Base-by-base conservation (phyloP, 768 basidiomycete species). In the Trametes maxima region DNA sequence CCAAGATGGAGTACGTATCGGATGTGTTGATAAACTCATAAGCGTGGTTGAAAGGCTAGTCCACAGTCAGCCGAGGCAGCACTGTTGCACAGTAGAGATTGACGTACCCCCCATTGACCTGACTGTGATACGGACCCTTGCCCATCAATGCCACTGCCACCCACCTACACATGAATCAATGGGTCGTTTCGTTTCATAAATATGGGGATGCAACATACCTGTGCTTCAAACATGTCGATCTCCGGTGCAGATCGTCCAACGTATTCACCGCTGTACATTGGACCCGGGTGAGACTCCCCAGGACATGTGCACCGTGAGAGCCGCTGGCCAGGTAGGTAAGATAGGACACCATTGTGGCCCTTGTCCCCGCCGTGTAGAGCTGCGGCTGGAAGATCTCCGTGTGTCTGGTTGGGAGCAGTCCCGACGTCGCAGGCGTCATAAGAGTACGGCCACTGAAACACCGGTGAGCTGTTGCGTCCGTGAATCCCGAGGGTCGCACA, bases 361-460 rank as follows among this genome's bases (percentile, higher is more conserved):
- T 68, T 12, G 62, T 86, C 85, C 16, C 92, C 92, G 37, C 79
- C 77, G 22, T 78, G 75, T 2, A 79, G 78, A 0, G 90, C 85
- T n/a, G 84, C 83, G 0, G 72, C 71, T 1, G 92, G 93, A 35
- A 76, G 70, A 1, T 85, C 89, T 56, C 87, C 83, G 57, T 86
- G 69, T 3, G 90, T 86, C 72, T 95, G 94, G 73, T 95, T 96
- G 12, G 84, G 77, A 2, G 88, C 80, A 8, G 93, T 94, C 11
- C 94, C 94, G 5, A 93, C 82, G 69, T 95, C 94, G 70, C 94
- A 94, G 5, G 84, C 70, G 60, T 88, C 85, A 65, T 88, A 88
- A 5, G 80, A 81, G 68, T 86, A 88, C 25, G 87, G 88, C 85
- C 86, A 88, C 79, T 78, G 52, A n/a, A 49, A 7, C 16, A 4